phyloP scores from a whole-genome alignment of 208 protist species.

The Dictyostelium gargantuum region DNA sequence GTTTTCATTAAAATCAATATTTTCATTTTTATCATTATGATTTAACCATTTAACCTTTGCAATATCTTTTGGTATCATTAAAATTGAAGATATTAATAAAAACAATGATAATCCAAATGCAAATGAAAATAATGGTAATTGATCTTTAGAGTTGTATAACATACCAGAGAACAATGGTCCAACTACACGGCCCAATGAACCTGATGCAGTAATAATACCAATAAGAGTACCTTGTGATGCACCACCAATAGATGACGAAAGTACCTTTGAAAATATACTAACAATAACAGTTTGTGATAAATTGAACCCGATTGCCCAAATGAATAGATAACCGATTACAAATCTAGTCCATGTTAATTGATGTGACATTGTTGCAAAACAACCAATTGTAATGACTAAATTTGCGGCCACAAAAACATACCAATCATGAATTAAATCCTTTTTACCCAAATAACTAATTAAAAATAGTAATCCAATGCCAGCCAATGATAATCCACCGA shows the following conservation, averaged over 20 bases:
- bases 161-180: neutral
- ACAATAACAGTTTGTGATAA: slow-evolving; percentile 2
- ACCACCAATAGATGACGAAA: neutral
- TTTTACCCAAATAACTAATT: neutral
- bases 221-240: slow-evolving; percentile 4
- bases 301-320: slow-evolving; percentile 10
- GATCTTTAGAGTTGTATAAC: neutral
- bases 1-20: neutral
- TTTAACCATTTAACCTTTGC: neutral
- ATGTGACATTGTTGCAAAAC: neutral
- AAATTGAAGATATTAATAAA: neutral
- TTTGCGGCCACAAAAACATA: neutral
- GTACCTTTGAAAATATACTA: slow-evolving; percentile 2
- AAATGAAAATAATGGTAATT: neutral
- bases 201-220: slow-evolving; percentile 9
- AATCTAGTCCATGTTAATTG: neutral
- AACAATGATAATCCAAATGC: neutral
- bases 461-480: neutral
- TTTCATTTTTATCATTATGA: neutral
- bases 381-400: neutral
- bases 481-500: neutral
- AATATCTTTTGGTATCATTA: neutral
- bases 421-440: neutral
- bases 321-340: neutral
- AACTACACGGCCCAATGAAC: neutral